Base-by-base conservation (phyloP, 495 filamentous ascomycete genomes). In the Daldinia concentrica region DNA sequence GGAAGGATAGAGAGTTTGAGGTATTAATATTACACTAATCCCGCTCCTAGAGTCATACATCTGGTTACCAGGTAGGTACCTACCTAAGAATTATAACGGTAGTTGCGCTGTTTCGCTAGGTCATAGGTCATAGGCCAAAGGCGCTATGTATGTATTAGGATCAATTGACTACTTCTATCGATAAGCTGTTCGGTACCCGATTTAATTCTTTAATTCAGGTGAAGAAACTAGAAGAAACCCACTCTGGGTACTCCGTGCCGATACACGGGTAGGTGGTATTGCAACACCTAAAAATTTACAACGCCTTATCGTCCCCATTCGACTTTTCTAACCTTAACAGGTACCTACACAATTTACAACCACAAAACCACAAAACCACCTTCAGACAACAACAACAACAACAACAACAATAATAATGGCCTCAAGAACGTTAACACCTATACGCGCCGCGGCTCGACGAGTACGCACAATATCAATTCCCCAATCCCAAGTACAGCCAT, bases 391-490 rank as follows among this genome's bases (percentile, higher is more conserved):
- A 8, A n/a, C n/a, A n/a, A n/a, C n/a, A n/a, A n/a, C n/a, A n/a
- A n/a, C n/a, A n/a, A n/a, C n/a, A n/a, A n/a, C n/a, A 3, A 57
- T 12, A n/a, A 50, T 56, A 61, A 73, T 73, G 71, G 71, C 66
- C 12, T 73, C 71, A 17, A 51, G 71, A 63, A 55, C 62, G 1
- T 41, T 73, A 63, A 58, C 34, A 5, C 66, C 66, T 36, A 36
- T 73, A 15, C 62, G 62, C 19, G 62, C 54, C 43, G 60, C 34
- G 0, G 48, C 65, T 8, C 9, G 48, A 36, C 29, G 30, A 0
- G 22, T 65, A 12, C 22, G 45, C 19, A 43, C 22, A 15, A 12
- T 58, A 3, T 17, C 26, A 0, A 60, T 15, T 19, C 9, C 43
- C 22, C 59, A 29, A 17, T 27, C n/a, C 12, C 39, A 50, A 27